A percentile compares a stretch with the other conserved stretches of the same genome.
Evolutionary conservation across 345 rosid genomes (phyloP).

Genomic region (Viola odorata): DNA sequence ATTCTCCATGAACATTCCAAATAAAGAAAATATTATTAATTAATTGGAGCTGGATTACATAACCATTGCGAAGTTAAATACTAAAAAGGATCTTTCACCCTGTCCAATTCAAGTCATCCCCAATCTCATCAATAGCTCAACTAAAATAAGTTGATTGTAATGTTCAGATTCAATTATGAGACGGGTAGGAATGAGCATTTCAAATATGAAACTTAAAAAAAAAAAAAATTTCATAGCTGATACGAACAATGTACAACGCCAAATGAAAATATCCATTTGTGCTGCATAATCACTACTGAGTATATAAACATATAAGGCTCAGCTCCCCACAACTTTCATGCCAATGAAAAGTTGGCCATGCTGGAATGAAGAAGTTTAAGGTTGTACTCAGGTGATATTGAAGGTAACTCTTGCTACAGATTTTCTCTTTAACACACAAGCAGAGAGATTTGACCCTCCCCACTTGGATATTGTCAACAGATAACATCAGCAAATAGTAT

Average conservation of each 20-base stretch:
- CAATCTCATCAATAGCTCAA: background rate
- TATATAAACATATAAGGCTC: background rate
- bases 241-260: background rate
- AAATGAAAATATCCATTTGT: background rate
- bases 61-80: background rate
- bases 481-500: background rate
- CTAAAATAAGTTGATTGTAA: background rate
- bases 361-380: background rate
- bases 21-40: background rate
- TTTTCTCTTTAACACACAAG: background rate
- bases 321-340: background rate
- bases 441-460: background rate
- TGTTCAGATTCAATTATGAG: background rate
- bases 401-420: constrained; percentile 1
- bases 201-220: background rate
- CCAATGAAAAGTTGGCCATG: background rate
- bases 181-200: background rate
- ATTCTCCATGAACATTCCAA: background rate
- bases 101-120: constrained; percentile 1
- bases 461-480: background rate
- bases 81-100: background rate
- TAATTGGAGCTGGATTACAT: too few relatives aligned
- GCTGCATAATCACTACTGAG: background rate
- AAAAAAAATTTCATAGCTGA: background rate
- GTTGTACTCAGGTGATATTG: background rate